Base-by-base conservation (phyloP, 208 protist species). In the Leishmania amazonensis region DNA sequence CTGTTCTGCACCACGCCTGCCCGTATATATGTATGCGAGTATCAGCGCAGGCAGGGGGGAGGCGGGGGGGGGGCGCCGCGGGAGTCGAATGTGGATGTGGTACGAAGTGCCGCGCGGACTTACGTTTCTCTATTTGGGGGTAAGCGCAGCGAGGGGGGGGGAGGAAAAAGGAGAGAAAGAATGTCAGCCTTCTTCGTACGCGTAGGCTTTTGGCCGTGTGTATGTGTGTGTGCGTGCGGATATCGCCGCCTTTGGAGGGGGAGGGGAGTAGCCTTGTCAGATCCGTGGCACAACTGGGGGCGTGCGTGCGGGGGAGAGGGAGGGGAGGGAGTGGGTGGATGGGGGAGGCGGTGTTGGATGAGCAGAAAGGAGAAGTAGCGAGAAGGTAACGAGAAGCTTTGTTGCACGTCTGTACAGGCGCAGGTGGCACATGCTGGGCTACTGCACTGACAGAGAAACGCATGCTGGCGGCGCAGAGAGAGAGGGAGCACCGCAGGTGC, bases 211-310 rank as follows among this genome's bases (percentile, higher is more conserved):
- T 38, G 31, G 49, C 24, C 58, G 76, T 79, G 45, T 80, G 47
- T 35, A 24, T 79, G 76, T 57, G 47, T 80, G 76, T 58, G 57
- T 67, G 76, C 60, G 57, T 67, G 74, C 58, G 19, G 24, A 42
- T 54, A 47, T 77, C 40, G 8, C 21, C 28, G 19, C 9, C 64
- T 11, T 17, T 24, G 6, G 64, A 21, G 35, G 24, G 31, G 9
- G n/a, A 40, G 17, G 17, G 64, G 13, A 28, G 64, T 17, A 40
- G n/a, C 60, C n/a, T 38, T 65, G 24, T n/a, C n/a, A 3, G 60
- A 65, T 65, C n/a, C n/a, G 2, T 38, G 21, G 38, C 60, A 35
- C 60, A 35, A 40, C 57, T 62, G 57, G 6, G 68, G 31, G 31
- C 31, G 31, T 24, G 68, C 45, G 68, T 53, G 68, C 28, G 17